Evolutionary conservation across 345 rosid species (phyloP).

Genomic region (Carallia brachiata): DNA sequence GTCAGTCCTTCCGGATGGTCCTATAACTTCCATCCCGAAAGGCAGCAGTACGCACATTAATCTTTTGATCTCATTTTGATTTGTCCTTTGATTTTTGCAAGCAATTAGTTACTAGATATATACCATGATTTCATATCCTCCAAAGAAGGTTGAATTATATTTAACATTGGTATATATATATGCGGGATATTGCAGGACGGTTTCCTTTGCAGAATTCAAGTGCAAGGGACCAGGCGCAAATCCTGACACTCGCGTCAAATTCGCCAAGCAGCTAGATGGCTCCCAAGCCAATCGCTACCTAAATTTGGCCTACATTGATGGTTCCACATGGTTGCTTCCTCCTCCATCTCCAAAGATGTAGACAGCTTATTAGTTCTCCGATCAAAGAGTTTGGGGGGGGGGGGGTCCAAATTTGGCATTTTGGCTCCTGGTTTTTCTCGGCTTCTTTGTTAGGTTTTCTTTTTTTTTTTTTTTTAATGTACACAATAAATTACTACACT

Average conservation of each 20-base stretch:
- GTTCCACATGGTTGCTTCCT: constrained; percentile 67
- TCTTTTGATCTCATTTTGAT: no score
- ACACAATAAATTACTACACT: no score
- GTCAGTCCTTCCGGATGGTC: constrained; percentile 37
- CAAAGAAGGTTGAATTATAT: no score
- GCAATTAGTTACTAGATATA: no score
- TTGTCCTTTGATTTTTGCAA: no score
- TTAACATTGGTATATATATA: no score
- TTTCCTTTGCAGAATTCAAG: constrained; percentile 2
- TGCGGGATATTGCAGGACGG: neutral
- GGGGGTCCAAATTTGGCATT: no score
- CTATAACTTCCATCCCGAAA: constrained; percentile 1
- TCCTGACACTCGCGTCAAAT: constrained; percentile 26
- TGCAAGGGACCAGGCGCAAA: neutral
- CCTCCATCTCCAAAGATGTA: constrained; percentile 53
- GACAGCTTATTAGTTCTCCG: neutral
- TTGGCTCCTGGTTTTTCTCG: no score
- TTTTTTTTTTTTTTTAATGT: no score
- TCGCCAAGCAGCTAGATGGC: constrained; percentile 31
- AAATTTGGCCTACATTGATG: constrained; percentile 42
- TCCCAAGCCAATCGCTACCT: constrained; percentile 36
- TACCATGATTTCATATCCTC: no score
- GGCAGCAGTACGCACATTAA: neutral
- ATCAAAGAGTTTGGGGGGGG: neutral
- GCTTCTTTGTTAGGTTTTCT: no score